A percentile compares a stretch with the other conserved stretches of the same genome.
phyloP scores from a whole-genome alignment of 805 yeast species.

The Torulaspora quercuum region DNA sequence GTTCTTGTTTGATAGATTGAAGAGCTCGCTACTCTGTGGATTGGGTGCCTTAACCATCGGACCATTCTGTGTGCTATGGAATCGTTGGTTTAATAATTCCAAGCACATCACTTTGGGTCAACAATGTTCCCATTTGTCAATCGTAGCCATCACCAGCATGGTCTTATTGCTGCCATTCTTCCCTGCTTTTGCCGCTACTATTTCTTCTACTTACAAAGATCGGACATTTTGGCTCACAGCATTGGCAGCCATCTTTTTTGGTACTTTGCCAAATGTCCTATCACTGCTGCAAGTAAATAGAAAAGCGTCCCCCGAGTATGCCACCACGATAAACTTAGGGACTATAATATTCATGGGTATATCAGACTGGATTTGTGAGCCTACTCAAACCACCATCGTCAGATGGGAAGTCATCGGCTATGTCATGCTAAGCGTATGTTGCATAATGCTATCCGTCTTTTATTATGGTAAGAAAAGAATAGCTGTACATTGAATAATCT shows the following conservation, averaged over 20 bases:
- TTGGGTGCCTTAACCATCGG: slow-evolving; percentile 33
- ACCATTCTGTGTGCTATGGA: slow-evolving; percentile 33
- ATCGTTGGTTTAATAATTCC: slow-evolving; percentile 27
- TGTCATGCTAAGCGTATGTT: slow-evolving; percentile 26
- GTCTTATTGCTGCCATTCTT: slow-evolving; percentile 24
- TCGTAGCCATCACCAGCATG: slow-evolving; percentile 25
- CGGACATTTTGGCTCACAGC: slow-evolving; percentile 22
- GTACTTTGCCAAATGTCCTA: slow-evolving; percentile 27
- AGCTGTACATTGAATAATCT: slow-evolving; percentile 6
- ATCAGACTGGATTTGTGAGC: slow-evolving; percentile 32
- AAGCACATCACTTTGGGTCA: slow-evolving; percentile 14
- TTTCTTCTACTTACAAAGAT: slow-evolving; percentile 17
- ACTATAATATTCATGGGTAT: slow-evolving; percentile 30
- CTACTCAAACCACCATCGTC: slow-evolving; percentile 29
- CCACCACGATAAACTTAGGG: slow-evolving; percentile 31
- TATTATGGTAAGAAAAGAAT: slow-evolving; percentile 18
- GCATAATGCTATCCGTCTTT: slow-evolving; percentile 23
- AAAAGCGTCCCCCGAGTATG: slow-evolving; percentile 27
- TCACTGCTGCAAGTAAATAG: slow-evolving; percentile 28
- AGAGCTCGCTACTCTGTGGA: slow-evolving; percentile 35
- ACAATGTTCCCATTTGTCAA: slow-evolving; percentile 21
- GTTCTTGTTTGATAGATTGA: slow-evolving; percentile 36
- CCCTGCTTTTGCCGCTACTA: slow-evolving; percentile 14
- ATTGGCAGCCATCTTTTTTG: slow-evolving; percentile 21
- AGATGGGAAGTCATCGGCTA: slow-evolving; percentile 37